Evolutionary conservation across 768 basidiomycete genomes (phyloP).

Genomic region (Russula earlei): DNA sequence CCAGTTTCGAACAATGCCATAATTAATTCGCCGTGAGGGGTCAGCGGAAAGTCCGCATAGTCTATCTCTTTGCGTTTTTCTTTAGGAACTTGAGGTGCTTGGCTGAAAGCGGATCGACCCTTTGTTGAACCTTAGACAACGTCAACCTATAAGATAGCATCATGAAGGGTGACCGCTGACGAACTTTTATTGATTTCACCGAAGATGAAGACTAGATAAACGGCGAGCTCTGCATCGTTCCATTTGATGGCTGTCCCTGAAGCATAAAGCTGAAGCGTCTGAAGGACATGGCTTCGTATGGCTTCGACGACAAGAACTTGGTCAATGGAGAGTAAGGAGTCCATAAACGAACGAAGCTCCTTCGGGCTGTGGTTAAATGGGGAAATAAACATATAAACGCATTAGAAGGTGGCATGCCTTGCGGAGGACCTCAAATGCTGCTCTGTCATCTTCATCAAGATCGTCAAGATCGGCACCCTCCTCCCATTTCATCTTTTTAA

Average conservation of each 20-base stretch:
- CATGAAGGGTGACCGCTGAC: slow-evolving; percentile 20
- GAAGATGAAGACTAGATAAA: slow-evolving; percentile 90
- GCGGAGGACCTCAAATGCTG: slow-evolving; percentile 76
- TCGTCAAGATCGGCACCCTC: slow-evolving; percentile 70
- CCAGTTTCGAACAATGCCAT: slow-evolving; percentile 75
- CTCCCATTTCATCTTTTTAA: slow-evolving; percentile 89
- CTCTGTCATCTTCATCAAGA: slow-evolving; percentile 79
- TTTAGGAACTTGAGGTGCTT: slow-evolving; percentile 57
- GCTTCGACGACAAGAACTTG: slow-evolving; percentile 74
- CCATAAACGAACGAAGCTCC: slow-evolving; percentile 82
- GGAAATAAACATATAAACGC: neutral
- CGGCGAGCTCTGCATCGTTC: slow-evolving; percentile 88
- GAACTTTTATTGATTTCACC: slow-evolving; percentile 87
- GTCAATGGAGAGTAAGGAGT: slow-evolving; percentile 79
- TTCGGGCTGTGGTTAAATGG: slow-evolving; percentile 26
- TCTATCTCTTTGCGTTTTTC: slow-evolving; percentile 59
- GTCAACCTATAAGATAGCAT: neutral
- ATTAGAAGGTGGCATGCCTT: slow-evolving; percentile 44
- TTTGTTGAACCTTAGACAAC: slow-evolving; percentile 52
- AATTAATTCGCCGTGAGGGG: slow-evolving; percentile 85
- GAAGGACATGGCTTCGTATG: slow-evolving; percentile 61
- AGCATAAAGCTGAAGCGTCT: slow-evolving; percentile 63
- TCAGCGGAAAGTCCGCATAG: slow-evolving; percentile 76
- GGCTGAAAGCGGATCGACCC: slow-evolving; percentile 81
- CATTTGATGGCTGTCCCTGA: slow-evolving; percentile 63